Evolutionary conservation across 306 rosid species (phyloP), one percentile per base, ranked within the genome.

Genomic region (Urtica urens): DNA sequence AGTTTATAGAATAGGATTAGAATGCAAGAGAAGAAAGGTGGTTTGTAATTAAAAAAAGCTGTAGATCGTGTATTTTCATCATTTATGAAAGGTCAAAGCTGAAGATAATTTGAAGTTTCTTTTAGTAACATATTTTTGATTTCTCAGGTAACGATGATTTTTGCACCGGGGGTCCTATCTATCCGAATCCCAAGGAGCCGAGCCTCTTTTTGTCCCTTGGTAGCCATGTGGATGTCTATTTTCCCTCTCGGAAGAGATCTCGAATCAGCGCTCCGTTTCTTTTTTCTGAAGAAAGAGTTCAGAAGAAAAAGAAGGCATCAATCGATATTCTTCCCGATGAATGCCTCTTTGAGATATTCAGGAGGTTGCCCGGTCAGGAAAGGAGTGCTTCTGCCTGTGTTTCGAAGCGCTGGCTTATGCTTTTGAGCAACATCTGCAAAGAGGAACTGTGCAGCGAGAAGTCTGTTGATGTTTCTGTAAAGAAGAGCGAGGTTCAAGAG

Each of bases 401-500:
- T 65, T 86, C 99, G 40, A 92, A 75, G 70, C 82, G 70, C 38
- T 92, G 96, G 99, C 99, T 92, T 80, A 65, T 47, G 63, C 88
- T 86, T 72, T 58, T 80, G 46, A 82, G 96, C 74, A 73, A 63
- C 50, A 82, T 86, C 15, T 30, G 70, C 12, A 60, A 60, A 58
- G 60, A 67, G 38, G 99, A 92, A 42, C 58, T 79, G 23, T 64
- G 63, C 66, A 62, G 64, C 58, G 62, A 59, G 25, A 17, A 39
- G 35, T 46, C 28, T 40, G n/a, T n/a, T n/a, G 16, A 46, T 14
- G 21, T 24, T 15, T 30, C 38, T 53, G 46, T 60, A 8, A 24
- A 27, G 49, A 72, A 62, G 61, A 64, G 33, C 48, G 79, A 64
- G 25, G 92, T 63, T 44, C 51, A 46, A 63, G 87, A 64, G 49